These are phyloP conservation scores for Pyracantha coccinea DNA, from an alignment of 331 rosid species.

Conservation along the genomic window DNA sequence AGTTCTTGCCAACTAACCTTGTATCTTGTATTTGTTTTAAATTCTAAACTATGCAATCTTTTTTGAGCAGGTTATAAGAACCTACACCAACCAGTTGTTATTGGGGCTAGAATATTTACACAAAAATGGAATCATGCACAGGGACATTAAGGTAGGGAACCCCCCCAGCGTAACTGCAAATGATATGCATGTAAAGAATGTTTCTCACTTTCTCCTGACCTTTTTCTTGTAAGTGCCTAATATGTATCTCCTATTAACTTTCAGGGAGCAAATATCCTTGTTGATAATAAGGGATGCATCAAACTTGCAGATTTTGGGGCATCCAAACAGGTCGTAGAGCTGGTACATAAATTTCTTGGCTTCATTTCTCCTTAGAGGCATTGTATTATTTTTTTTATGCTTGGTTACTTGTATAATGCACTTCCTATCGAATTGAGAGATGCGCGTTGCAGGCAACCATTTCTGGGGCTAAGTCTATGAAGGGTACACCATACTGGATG, in stretches of 20 bases:
- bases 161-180: not conserved
- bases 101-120: conserved; percentile 93
- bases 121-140: conserved; percentile 95
- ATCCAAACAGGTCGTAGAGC: conserved; percentile 94
- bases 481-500: conserved; percentile 99
- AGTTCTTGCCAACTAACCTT: conserved; percentile 26
- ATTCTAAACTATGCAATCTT: not conserved
- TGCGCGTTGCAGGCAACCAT: conserved; percentile 70
- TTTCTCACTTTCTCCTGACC: not conserved
- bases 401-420: conserved; percentile 11
- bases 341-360: conserved; percentile 43
- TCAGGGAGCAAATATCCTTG: conserved; percentile 99
- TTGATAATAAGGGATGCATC: conserved; percentile 96
- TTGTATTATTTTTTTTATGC: not conserved
- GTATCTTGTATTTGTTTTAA: not conserved
- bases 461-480: conserved; percentile 99
- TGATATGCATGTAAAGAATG: not conserved
- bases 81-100: conserved; percentile 82
- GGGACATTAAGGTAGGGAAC: conserved; percentile 98
- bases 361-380: conserved; percentile 5
- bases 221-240: conserved; percentile 4
- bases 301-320: conserved; percentile 99
- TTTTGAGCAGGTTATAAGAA: conserved; percentile 65
- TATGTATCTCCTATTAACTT: conserved; percentile 8
- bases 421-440: conserved; percentile 10